Evolutionary conservation across 169 alveolate species (phyloP), one percentile per base, ranked within the genome.

Genomic region (Plasmodium ovale): DNA sequence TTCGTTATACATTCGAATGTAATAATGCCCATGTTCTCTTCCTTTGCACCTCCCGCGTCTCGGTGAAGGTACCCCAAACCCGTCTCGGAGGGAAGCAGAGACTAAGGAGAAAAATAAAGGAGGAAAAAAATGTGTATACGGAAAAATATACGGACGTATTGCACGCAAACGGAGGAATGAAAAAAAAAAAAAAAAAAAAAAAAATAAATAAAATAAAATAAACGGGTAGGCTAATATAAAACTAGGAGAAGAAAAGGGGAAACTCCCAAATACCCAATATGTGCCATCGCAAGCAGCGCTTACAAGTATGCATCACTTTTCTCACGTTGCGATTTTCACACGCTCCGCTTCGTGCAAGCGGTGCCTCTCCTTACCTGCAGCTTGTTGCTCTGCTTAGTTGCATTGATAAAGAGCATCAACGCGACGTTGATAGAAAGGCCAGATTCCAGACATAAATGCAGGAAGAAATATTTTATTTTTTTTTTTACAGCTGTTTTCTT

Each of bases 11-110:
- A 96, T 39, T 95, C 98, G 68, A 96, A 96, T 14, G 96, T 92
- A 16, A 96, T 96, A 62, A 96, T 95, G 0, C 98, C 98, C 54
- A 96, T 71, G 37, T 95, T 96, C 60, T 96, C 98, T 67, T 96
- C 98, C 37, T 93, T 93, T 6, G 98, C 98, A 37, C 98, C 97
- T 14, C 98, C 98, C 9, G 97, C 96, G 72, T 96, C 98, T 74
- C 98, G 88, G 72, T 95, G 98, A 47, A 96, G 79, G 58, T 96
- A 96, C 9, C 98, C 98, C 25, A 96, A 88, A 0, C 98, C 98
- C 1, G 98, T 96, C 70, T 96, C 98, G 0, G 98, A 96, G 3
- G 97, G 97, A 53, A 96, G 72, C 31, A 93, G 42, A 16, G 96
- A 93, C 93, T 93, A 91, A 87, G 65, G 10, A 9, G 31, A 58